These are phyloP conservation scores for Polytrichum commune DNA, from an alignment of 225 moss, liverwort and hornwort genomes.

Conservation along the genomic window DNA sequence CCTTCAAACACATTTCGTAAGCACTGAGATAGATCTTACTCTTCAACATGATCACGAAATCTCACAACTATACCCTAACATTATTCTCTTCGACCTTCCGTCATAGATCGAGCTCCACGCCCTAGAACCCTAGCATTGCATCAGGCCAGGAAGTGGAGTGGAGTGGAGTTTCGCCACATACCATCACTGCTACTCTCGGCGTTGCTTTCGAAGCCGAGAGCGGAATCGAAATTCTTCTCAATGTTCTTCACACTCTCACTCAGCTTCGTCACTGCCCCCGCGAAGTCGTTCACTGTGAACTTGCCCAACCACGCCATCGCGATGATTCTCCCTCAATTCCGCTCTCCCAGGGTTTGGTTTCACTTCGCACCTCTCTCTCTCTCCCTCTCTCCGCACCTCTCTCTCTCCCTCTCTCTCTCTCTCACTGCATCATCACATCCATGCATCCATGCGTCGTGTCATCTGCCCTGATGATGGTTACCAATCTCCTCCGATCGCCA, in stretches of 20 bases:
- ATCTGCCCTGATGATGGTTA: too few species aligned
- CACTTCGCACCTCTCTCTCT: background rate
- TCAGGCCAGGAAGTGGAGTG: too few species aligned
- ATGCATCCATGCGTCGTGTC: background rate
- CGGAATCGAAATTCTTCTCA: slow-evolving; percentile 98
- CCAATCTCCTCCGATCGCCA: too few species aligned
- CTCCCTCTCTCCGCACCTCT: background rate
- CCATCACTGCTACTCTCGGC: slow-evolving; percentile 58
- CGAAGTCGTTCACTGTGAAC: slow-evolving; percentile 86
- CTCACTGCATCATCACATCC: background rate
- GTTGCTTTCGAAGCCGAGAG: slow-evolving; percentile 75
- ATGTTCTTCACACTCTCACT: slow-evolving; percentile 98
- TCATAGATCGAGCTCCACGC: background rate
- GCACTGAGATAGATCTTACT: too few species aligned
- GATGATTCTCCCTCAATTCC: background rate
- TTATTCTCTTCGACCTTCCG: too few species aligned
- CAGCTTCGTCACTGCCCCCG: slow-evolving; percentile 90
- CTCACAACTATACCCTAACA: too few species aligned
- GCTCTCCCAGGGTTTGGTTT: background rate
- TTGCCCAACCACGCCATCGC: slow-evolving; percentile 95
- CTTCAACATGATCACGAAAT: too few species aligned
- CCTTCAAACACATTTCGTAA: too few species aligned
- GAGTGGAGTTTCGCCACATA: slow-evolving; percentile 15
- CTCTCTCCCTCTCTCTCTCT: background rate
- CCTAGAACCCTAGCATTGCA: slow-evolving; percentile 1